Base-by-base conservation (phyloP, 257 asterid genomes). In the Asclepias syriaca region DNA sequence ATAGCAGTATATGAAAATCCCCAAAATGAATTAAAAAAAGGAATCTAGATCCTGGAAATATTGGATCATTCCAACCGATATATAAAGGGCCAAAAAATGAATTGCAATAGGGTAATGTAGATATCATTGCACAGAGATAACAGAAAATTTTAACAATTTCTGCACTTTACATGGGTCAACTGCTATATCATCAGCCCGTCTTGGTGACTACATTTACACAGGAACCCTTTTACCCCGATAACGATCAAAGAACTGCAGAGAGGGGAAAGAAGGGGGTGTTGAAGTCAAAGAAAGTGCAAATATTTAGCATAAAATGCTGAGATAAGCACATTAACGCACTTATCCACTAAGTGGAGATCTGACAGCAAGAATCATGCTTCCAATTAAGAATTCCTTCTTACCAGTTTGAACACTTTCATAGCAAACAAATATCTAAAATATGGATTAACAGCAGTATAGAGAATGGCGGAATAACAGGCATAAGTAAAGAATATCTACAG, bases 181-280 rank as follows among this genome's bases (percentile, higher is more conserved):
- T 32, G 66, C 5, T 32, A 32, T 32, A 32, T 32, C 46, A 61
- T 61, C 22, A 61, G 15, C 66, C 32, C 46, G 2, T 61, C n/a
- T 34, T 15, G 9, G 10, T 18, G 63, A 72, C 70, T 10, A 46
- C 16, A 51, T 68, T 75, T 75, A 90, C 34, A 88, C 96, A 0
- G 97, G 96, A 51, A 88, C 97, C 74, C 97, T 81, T 77, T 87
- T 90, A 29, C 97, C 92, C 32, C 96, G 96, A 70, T 87, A 84
- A 43, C 90, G 87, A 29, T 90, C 97, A 75, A 90, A 76, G 78
- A 92, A 80, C 98, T 90, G 97, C 92, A 87, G 57, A 59, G 71
- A 45, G 63, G 56, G 8, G 29, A 43, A 22, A 37, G 24, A 13
- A 21, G 4, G 10, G 48, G 12, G 48, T 43, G 10, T 16, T 51